Percentiles rank a stretch among this genome's conserved stretches.
Evolutionary conservation across 306 rosid species (phyloP).

Genomic region (Gastrolobium bilobum): DNA sequence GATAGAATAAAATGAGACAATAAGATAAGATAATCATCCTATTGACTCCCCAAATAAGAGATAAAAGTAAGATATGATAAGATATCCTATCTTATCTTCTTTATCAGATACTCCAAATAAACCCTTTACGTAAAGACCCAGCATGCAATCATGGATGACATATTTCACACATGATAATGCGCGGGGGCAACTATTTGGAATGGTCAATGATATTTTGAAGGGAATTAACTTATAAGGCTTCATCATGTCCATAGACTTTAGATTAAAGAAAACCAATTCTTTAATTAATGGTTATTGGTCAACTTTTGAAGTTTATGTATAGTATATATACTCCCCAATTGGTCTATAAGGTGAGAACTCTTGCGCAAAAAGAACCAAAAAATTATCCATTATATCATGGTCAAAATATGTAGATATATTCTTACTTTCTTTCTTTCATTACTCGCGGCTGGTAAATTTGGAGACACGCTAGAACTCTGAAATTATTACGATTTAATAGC

Average conservation of each 20-base stretch:
- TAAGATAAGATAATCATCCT: too few species aligned
- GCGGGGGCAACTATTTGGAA: not conserved
- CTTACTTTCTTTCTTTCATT: not conserved
- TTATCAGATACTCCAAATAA: too few species aligned
- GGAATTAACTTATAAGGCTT: too few species aligned
- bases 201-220: too few species aligned
- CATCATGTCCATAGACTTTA: too few species aligned
- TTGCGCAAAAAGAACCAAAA: not conserved
- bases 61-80: too few species aligned
- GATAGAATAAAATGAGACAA: too few species aligned
- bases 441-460: slow-evolving; percentile 4
- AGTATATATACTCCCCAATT: not conserved
- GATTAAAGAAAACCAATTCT: too few species aligned
- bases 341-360: not conserved
- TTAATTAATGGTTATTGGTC: too few species aligned
- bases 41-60: too few species aligned
- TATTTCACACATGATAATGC: slow-evolving; percentile 10
- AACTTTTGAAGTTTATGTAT: too few species aligned
- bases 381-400: not conserved
- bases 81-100: too few species aligned
- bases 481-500: slow-evolving; percentile 6
- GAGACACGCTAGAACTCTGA: slow-evolving; percentile 8
- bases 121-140: slow-evolving; percentile 39
- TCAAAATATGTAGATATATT: not conserved
- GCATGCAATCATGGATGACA: slow-evolving; percentile 28